Base-by-base conservation (phyloP, 441 rosid genomes). In the Brassica balearica region DNA sequence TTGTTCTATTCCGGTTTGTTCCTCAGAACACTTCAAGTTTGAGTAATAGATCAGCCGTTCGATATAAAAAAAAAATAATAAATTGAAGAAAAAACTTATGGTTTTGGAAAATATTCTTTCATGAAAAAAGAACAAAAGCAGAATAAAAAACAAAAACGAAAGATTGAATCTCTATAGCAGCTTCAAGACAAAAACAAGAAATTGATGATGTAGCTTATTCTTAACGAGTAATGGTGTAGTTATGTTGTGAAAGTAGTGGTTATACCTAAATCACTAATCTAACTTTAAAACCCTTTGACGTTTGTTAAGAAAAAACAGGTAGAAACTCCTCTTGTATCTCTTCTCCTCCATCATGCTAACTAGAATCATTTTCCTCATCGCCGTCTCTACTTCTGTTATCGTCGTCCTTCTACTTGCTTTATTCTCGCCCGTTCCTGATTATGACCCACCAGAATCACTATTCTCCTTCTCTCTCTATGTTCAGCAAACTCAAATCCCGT, bases 391-490 rank as follows among this genome's bases (percentile, higher is more conserved):
- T 10, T 88, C 97, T 3, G 70, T 85, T 4, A 8, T 87, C 1
- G 68, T 82, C 1, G 97, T 91, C 17, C 58, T 92, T 72, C 84
- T 95, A 68, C 65, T 95, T 3, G 79, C 97, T 20, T 19, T 93
- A 43, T 38, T 89, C 70, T 89, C 97, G 0, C 97, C 96, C 0
- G 71, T 82, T 10, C 83, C 88, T 6, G 87, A 77, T 60, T 80
- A 71, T n/a, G 72, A 70, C 27, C 71, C 77, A 0, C 68, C 87
- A n/a, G 34, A 62, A 46, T 62, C 93, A 88, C 6, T 85, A 83
- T 69, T 91, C 2, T 87, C 94, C 63, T 80, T 95, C 12, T 90
- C 97, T 32, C 68, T 94, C 36, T 91, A 91, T 81, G 85, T 91
- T 29, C 92, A 92, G 36, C 94, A 88, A 61, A 92, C 90, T 0